phyloP scores from a whole-genome alignment of 2,329 filamentous ascomycete genomes.

The Phialocephala sp. region DNA sequence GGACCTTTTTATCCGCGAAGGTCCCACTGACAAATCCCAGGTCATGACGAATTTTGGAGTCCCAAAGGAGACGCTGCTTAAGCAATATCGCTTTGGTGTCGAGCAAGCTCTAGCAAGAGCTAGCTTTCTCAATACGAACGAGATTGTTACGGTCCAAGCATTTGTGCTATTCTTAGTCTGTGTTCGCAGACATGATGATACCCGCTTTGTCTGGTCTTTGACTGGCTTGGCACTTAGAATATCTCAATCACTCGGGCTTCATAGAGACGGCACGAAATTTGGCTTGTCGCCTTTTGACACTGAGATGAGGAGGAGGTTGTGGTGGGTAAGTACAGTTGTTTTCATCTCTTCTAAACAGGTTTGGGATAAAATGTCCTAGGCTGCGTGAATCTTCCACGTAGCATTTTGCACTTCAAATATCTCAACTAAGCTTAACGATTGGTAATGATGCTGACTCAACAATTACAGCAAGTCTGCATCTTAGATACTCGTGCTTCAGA shows the following conservation, averaged over 20 bases:
- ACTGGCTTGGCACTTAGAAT: constrained; percentile 64
- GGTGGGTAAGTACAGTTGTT: constrained; percentile 49
- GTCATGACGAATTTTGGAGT: constrained; percentile 47
- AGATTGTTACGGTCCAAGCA: constrained; percentile 59
- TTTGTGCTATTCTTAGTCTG: constrained; percentile 61
- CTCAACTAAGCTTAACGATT: not conserved
- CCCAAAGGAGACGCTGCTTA: constrained; percentile 50
- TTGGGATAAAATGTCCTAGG: not conserved
- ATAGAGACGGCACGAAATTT: constrained; percentile 62
- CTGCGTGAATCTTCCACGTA: not conserved
- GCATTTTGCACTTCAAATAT: not conserved
- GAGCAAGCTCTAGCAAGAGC: constrained; percentile 61
- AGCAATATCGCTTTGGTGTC: constrained; percentile 56
- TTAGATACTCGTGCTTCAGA: constrained; percentile 66
- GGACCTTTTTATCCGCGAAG: not conserved
- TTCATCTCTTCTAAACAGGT: not conserved
- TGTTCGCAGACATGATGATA: constrained; percentile 53
- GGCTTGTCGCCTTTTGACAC: constrained; percentile 62
- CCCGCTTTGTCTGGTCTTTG: constrained; percentile 58
- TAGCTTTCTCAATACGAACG: constrained; percentile 59
- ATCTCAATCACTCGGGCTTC: constrained; percentile 63
- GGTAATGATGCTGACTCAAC: not conserved
- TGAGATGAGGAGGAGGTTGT: constrained; percentile 63
- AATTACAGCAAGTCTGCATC: constrained; percentile 55
- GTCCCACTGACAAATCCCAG: constrained; percentile 26